Base-by-base conservation (phyloP, 73 alveolate species). In the Blepharisma stoltei region DNA sequence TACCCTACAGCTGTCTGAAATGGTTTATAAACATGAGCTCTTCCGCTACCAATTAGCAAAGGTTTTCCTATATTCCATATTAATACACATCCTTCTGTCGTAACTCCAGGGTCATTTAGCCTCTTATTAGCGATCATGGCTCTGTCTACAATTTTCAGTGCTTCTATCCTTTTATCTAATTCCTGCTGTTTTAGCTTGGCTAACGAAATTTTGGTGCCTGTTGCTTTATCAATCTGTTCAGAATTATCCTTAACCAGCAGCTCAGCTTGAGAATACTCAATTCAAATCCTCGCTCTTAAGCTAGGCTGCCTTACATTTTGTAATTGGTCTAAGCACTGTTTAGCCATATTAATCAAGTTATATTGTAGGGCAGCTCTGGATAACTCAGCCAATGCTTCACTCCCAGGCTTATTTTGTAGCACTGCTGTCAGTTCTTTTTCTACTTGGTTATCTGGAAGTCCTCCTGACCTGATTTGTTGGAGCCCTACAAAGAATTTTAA, bases 41-140 rank as follows among this genome's bases (percentile, higher is more conserved):
- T 79, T 23, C 93, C 88, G 54, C 96, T 83, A 76, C 87, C 89
- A 83, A 93, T 97, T 21, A 97, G 88, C 49, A 97, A 86, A 21
- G 99, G 99, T 77, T 91, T 80, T 14, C 98, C 95, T 71, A 90
- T 93, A 89, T 97, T 97, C 97, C 98, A 97, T 18, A 97, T 95
- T 54, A 97, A 84, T 49, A 93, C 91, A 55, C 98, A 92, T 21
- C 98, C 98, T 84, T 97, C 98, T 81, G 91, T 93, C 11, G 96
- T 90, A 23, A 97, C 82, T 79, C 95, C 99, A 60, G 98, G 95
- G 83, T 97, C 98, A 60, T 88, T 88, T 48, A 95, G 89, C 83
- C 98, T 88, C 60, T 90, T 92, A 73, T 96, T 95, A 20, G 98
- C 97, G 37, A 94, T 94, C 94, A 96, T 95, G 37, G 96, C 98